Evolutionary conservation across 140 eudicot species (phyloP), one percentile per base, ranked within the genome.

Genomic region (Bidens hawaiensis): DNA sequence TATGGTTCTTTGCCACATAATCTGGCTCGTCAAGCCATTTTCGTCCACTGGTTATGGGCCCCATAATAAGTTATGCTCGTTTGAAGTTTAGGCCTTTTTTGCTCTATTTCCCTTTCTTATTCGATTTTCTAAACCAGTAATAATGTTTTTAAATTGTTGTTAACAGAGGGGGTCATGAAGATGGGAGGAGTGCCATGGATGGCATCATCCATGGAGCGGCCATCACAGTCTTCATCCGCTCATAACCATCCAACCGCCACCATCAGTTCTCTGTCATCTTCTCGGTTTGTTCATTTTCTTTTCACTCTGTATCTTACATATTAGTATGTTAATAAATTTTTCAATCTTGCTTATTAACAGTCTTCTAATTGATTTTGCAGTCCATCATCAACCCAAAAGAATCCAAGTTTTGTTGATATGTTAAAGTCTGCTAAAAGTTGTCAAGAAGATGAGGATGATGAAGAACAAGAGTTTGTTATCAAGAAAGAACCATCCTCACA

Each of bases 321-420:
- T 42, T 31, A 24, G 0, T 13, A 14, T 19, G 1, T 42, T 31
- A 24, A 8, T 68, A 57, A 15, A 1, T 7, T 60, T 0, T 26
- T 11, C 28, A 0, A 18, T 6, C 43, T 60, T 2, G 58, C 14
- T 27, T 9, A 43, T 42, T 43, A 15, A 31, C 18, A 7, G 23
- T 61, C 6, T 68, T 28, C 1, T 49, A 51, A 13, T n/a, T 52
- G 16, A 70, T 22, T 65, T 64, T 59, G 28, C 83, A 90, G 97
- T 78, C 89, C 78, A 56, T 33, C 94, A 58, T 58, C 83, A 34
- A 64, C 76, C 14, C 84, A 53, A 22, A 84, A 73, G 83, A 84
- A 80, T 54, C 90, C 70, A 5, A 75, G 94, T 70, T 90, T 90
- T 73, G 77, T 84, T 74, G 87, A 87, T 49, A 82, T 87, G 94